Evolutionary conservation across 139 green algal genomes (phyloP).

Genomic region (Haematococcus lacustris): DNA sequence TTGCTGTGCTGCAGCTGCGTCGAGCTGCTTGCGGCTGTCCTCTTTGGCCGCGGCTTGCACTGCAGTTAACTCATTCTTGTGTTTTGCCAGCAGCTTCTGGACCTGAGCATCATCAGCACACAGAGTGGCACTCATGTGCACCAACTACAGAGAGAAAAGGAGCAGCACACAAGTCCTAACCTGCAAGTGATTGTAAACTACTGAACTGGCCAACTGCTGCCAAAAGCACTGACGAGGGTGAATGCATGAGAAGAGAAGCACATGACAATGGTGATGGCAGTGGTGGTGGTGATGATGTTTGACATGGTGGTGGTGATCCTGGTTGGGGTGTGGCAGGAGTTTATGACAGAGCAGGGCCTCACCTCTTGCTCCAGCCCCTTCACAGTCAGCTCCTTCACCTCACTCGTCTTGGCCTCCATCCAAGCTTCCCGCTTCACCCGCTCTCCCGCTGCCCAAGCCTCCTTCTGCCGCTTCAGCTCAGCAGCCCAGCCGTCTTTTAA

Average conservation of each 20-base stretch:
- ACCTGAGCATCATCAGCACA: conserved; percentile 28
- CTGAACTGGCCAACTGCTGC: no score
- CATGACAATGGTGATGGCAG: no score
- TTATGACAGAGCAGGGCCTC: no score
- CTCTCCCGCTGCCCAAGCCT: conserved; percentile 38
- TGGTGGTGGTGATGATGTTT: no score
- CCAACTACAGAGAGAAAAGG: no score
- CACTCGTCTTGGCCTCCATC: conserved; percentile 44
- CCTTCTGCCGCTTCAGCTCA: conserved; percentile 45
- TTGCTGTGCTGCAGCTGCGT: conserved; percentile 23
- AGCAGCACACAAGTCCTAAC: no score
- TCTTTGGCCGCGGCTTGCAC: conserved; percentile 28
- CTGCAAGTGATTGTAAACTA: no score
- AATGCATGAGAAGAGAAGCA: no score
- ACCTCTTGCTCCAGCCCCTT: conserved; percentile 49
- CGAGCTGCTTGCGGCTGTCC: conserved; percentile 26
- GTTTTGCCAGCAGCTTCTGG: conserved; percentile 38
- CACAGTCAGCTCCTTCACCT: conserved; percentile 64
- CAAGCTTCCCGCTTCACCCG: conserved; percentile 42
- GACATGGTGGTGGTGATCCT: no score
- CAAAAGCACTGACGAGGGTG: no score
- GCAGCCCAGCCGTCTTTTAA: conserved; percentile 42
- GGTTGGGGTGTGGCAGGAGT: no score
- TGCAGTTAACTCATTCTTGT: conserved; percentile 38
- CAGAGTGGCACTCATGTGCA: no score